Evolutionary conservation across 2,329 filamentous ascomycete species (phyloP).

Genomic region (Fusarium cicatricum): DNA sequence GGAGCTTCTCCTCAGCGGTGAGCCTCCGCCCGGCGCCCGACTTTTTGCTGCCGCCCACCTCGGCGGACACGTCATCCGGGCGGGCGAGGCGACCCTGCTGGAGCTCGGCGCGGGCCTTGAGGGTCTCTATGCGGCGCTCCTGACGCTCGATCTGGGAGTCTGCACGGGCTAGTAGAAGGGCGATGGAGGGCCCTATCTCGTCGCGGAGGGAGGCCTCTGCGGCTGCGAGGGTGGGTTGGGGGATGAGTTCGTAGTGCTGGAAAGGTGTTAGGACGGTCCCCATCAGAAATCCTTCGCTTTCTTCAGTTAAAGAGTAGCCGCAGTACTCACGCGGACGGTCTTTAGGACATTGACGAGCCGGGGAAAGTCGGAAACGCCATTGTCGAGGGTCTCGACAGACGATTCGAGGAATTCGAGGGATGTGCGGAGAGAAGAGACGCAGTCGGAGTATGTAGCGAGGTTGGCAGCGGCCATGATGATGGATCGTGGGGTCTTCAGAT

Average conservation of each 20-base stretch:
- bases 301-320: too few species aligned
- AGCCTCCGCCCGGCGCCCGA: constrained; percentile 49
- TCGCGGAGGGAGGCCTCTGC: constrained; percentile 86
- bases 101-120: constrained; percentile 83
- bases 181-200: constrained; percentile 88
- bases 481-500: constrained; percentile 17
- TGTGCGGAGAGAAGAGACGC: constrained; percentile 65
- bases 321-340: constrained; percentile 60
- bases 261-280: neutral
- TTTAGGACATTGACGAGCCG: constrained; percentile 64
- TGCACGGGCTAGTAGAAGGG: constrained; percentile 80
- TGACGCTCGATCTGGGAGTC: constrained; percentile 84
- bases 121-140: constrained; percentile 80
- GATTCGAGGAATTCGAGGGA: constrained; percentile 69
- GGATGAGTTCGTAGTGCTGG: constrained; percentile 92
- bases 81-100: constrained; percentile 73
- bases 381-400: constrained; percentile 64
- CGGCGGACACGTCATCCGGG: constrained; percentile 33
- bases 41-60: constrained; percentile 33
- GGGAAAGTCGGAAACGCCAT: constrained; percentile 66
- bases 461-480: constrained; percentile 37
- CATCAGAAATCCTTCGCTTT: too few species aligned
- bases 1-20: constrained; percentile 60
- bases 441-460: constrained; percentile 60
- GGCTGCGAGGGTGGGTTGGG: constrained; percentile 80